Evolutionary conservation across 352 stramenopile species (phyloP).

Genomic region (Globisporangium camurandrum): DNA sequence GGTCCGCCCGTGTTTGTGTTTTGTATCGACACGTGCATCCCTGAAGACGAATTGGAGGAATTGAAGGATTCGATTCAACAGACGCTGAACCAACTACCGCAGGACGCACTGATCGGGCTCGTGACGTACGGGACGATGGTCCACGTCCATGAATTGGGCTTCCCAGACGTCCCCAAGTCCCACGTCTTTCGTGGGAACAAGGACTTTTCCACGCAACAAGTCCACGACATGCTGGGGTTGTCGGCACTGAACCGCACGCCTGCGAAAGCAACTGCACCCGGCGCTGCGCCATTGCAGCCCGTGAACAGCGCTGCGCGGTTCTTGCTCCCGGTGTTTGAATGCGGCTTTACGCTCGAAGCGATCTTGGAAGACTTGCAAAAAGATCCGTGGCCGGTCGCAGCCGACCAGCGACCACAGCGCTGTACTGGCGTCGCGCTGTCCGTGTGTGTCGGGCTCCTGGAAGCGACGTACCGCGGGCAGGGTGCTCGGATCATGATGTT

Average conservation of each 20-base stretch:
- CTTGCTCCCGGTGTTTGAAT: constrained; percentile 95
- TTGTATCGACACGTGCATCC: constrained; percentile 95
- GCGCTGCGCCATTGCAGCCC: constrained; percentile 50
- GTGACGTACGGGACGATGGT: constrained; percentile 99
- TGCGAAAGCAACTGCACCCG: constrained; percentile 31
- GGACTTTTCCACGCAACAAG: constrained; percentile 93
- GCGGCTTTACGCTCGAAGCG: constrained; percentile 94
- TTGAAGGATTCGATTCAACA: constrained; percentile 98
- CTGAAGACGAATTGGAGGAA: constrained; percentile 95
- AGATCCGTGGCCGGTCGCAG: constrained; percentile 96
- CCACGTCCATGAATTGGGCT: constrained; percentile 98
- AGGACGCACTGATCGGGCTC: constrained; percentile 96
- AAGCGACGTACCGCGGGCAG: constrained; percentile 92
- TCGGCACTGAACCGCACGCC: constrained; percentile 46
- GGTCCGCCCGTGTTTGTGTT: constrained; percentile 99
- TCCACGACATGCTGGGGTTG: constrained; percentile 96
- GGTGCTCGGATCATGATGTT: constrained; percentile 98
- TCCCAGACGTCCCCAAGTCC: constrained; percentile 93
- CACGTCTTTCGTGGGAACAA: constrained; percentile 99
- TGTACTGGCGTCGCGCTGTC: constrained; percentile 96
- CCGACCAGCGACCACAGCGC: constrained; percentile 92
- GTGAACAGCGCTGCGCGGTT: constrained; percentile 90
- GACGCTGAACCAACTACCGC: constrained; percentile 96
- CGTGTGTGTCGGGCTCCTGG: constrained; percentile 94
- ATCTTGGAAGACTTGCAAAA: constrained; percentile 97